Evolutionary conservation across 2,329 filamentous ascomycete genomes (phyloP), one percentile per base, ranked within the genome.

Genomic region (Aspergillus neoniger): DNA sequence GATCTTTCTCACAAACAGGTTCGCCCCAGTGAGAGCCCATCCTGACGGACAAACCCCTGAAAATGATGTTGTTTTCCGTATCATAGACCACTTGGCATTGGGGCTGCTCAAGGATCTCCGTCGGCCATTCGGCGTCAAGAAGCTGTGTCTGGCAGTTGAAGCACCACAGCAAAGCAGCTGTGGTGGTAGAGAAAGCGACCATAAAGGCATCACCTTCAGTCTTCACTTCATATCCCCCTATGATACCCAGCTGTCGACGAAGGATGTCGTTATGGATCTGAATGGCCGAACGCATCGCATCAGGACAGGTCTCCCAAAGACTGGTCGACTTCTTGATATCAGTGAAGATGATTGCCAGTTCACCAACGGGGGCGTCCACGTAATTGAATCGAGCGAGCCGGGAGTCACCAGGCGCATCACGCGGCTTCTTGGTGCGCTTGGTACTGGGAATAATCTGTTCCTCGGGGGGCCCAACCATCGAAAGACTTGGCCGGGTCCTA

Each of bases 201-300:
- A 99, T 98, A 72, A 99, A 99, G 8, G 95, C 95, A 78, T 99
- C 95, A 67, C 95, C 95, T 91, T 99, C 95, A 17, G 95, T 99
- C 83, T 99, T 99, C 76, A 99, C 95, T 79, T 99, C 95, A 72
- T 97, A 99, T 1, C 95, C 95, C 72, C 95, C 95, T 69, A 97
- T 96, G 64, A 93, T 89, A 54, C 95, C 88, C 67, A 99, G 81
- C 74, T 98, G 94, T 58, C 95, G 86, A 67, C 95, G 90, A 89
- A 99, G 96, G 49, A 97, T 87, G 70, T 96, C 92, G 76, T 99
- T 99, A 82, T 99, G 95, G 67, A 96, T 88, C 77, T 94, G 96
- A 78, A 99, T 99, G 17, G 93, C 93, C 14, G 93, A 94, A 69
- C 94, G 87, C 95, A 99, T 99, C 19, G 95, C 93, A 63, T 90